Base-by-base conservation (phyloP, 208 protist species). In the Wallacemonas collosoma region DNA sequence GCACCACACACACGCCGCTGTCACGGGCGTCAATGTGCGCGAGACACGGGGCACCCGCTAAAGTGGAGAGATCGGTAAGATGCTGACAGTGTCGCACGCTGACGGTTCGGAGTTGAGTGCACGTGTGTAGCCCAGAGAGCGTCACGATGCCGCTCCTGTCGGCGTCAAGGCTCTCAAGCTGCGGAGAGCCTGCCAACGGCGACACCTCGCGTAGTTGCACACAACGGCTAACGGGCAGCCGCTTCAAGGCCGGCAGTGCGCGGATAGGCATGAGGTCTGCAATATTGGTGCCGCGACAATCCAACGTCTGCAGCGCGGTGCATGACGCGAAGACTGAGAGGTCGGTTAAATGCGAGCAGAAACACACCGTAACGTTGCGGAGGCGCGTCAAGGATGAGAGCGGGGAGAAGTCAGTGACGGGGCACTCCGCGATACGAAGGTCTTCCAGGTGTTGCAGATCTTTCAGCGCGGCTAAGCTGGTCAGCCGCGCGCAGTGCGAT, bases 151-250 rank as follows among this genome's bases (percentile, higher is more conserved):
- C 60, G 26, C 40, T 65, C 9, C 8, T 3, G 3, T 8, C 8
- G 40, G 60, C 60, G 0, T 65, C 43, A 9, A 65, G 44, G 7
- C 5, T 36, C 40, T 44, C 60, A 0, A 65, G 43, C 2, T 8
- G 5, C 11, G 60, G 60, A 36, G 60, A 38, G 8, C 60, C 60
- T 8, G 60, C 60, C 11, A 65, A n/a, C 6, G 60, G 60, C 41
- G 60, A 44, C 12, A 65, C 41, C 3, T 45, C 38, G 7, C 7
- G 6, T 4, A 65, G 38, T 15, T n/a, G 53, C 53, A 36, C n/a
- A n/a, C 53, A 58, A n/a, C 53, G 53, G 14, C 53, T n/a, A 7
- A 58, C 53, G 53, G 11, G 11, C 6, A 58, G 53, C 11, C 9
- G 11, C 14, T n/a, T 8, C 6, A 58, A n/a, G 6, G 11, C 53